Evolutionary conservation across 805 yeast genomes (phyloP), one percentile per base, ranked within the genome.

Genomic region (Dipodascopsis tothii): DNA sequence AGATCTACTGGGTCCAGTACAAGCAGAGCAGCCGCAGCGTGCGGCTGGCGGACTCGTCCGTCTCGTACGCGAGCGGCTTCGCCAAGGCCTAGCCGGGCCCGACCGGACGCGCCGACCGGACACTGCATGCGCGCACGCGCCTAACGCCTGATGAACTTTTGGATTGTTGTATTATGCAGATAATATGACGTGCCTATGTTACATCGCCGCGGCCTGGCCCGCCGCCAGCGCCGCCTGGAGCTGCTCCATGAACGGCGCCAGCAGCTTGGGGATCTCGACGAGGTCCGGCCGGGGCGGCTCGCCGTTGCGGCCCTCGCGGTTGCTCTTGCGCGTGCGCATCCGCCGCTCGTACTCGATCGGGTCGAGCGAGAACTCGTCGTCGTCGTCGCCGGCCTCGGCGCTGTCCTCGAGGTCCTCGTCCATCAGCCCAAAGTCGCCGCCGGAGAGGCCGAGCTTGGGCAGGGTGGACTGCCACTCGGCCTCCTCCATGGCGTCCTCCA

Each of bases 371-470:
- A 54, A 47, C 22, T 55, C 64, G 5, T 59, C 58, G 32, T 57
- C 57, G 14, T 56, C 61, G 33, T 63, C 59, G 9, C 37, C 28
- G 18, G 44, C 54, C 34, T 61, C 64, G 39, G 61, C 69, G 35
- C 56, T 48, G 45, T 71, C 75, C 18, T 66, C 68, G n/a, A 70
- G 51, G 48, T 75, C 79, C 37, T 69, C 67, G 22, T 72, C 76
- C 17, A 68, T 65, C 11, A 74, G 50, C 0, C 79, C 80, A 46
- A 74, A 67, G 43, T 73, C 75, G 3, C 64, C 60, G 7, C 68
- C 63, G 7, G 66, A 65, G 48, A 73, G 59, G 0, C 71, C 64
- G 3, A 70, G 70, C 5, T 66, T 57, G 1, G 68, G 62, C 39
- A 71, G 64, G 6, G 74, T 69, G n/a, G 66, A 59, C 6, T 64